A percentile compares a stretch with the other conserved stretches of the same genome.
phyloP scores from a whole-genome alignment of 345 rosid genomes.

The Sisymbrium irio region DNA sequence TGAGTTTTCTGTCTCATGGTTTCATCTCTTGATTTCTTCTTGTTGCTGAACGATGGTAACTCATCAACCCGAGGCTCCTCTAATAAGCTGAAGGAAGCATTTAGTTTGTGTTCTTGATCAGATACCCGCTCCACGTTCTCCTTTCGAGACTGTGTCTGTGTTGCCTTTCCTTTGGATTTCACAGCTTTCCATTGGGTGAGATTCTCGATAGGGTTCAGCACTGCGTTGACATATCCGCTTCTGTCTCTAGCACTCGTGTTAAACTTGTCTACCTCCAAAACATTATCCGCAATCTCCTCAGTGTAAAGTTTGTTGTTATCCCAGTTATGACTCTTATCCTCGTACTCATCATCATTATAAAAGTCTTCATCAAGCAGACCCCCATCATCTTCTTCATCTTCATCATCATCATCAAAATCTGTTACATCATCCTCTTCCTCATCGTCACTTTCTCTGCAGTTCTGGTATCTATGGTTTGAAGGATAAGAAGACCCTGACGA shows the following conservation, averaged over 20 bases:
- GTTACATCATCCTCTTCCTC: constrained; percentile 54
- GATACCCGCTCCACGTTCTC: constrained; percentile 46
- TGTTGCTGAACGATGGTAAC: constrained; percentile 35
- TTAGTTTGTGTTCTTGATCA: constrained; percentile 36
- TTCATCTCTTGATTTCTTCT: constrained; percentile 39
- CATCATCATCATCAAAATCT: constrained; percentile 33
- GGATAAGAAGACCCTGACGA: constrained; percentile 56
- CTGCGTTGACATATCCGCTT: constrained; percentile 56
- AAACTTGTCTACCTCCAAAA: constrained; percentile 25
- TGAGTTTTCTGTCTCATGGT: constrained; percentile 40
- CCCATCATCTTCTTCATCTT: constrained; percentile 23
- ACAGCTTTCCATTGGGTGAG: constrained; percentile 88
- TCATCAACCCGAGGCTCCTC: constrained; percentile 29
- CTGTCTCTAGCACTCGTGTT: constrained; percentile 51
- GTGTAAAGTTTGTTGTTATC: constrained; percentile 21
- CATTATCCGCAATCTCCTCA: constrained; percentile 33
- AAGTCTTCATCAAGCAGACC: constrained; percentile 29
- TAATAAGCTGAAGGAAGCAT: constrained; percentile 34
- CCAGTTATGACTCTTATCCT: constrained; percentile 19
- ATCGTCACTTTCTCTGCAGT: constrained; percentile 68
- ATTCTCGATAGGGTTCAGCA: constrained; percentile 87
- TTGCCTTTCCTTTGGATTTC: constrained; percentile 55
- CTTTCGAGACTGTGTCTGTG: constrained; percentile 42
- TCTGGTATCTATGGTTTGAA: constrained; percentile 66
- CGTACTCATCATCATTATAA: constrained; percentile 31